These are phyloP conservation scores for Cystofilobasidium macerans DNA, from an alignment of 768 basidiomycete species.

Conservation along the genomic window DNA sequence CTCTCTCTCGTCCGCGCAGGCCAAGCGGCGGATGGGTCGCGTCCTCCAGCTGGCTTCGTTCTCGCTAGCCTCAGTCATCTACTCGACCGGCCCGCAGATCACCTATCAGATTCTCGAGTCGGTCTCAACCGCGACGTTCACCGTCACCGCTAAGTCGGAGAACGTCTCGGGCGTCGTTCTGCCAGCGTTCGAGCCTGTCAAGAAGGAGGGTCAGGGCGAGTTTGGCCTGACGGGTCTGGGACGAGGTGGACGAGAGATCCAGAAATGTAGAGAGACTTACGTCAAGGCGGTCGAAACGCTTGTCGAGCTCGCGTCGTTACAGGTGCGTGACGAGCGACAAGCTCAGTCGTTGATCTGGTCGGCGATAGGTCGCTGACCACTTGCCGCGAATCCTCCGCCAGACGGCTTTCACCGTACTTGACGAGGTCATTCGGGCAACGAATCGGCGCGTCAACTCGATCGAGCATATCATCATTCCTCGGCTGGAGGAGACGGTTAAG, in stretches of 20 bases:
- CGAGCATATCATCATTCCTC: slow-evolving; percentile 91
- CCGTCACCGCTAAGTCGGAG: slow-evolving; percentile 88
- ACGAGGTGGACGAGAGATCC: slow-evolving; percentile 89
- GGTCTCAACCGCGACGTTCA: slow-evolving; percentile 79
- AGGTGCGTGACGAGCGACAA: slow-evolving; percentile 35
- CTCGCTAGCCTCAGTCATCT: slow-evolving; percentile 97
- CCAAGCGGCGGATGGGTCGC: slow-evolving; percentile 96
- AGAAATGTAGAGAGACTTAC: slow-evolving; percentile 91
- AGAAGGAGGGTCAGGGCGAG: slow-evolving; percentile 52
- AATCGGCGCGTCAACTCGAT: slow-evolving; percentile 98
- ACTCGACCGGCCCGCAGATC: slow-evolving; percentile 86
- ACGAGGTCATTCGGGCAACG: slow-evolving; percentile 98
- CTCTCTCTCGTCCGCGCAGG: slow-evolving; percentile 44
- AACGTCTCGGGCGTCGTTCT: slow-evolving; percentile 95
- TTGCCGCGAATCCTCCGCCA: slow-evolving; percentile 34
- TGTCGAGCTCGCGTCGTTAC: slow-evolving; percentile 86
- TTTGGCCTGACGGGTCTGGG: slow-evolving; percentile 96
- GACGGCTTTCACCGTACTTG: slow-evolving; percentile 95
- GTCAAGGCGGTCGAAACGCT: slow-evolving; percentile 95
- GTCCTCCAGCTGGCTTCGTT: slow-evolving; percentile 99
- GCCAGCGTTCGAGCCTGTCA: slow-evolving; percentile 87
- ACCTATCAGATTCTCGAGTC: slow-evolving; percentile 88
- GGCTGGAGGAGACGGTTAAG: slow-evolving; percentile 91
- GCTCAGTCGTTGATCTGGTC: background rate
- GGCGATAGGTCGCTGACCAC: background rate